phyloP scores from a whole-genome alignment of 225 moss, liverwort and hornwort species.

The Pleurozium schreberi region DNA sequence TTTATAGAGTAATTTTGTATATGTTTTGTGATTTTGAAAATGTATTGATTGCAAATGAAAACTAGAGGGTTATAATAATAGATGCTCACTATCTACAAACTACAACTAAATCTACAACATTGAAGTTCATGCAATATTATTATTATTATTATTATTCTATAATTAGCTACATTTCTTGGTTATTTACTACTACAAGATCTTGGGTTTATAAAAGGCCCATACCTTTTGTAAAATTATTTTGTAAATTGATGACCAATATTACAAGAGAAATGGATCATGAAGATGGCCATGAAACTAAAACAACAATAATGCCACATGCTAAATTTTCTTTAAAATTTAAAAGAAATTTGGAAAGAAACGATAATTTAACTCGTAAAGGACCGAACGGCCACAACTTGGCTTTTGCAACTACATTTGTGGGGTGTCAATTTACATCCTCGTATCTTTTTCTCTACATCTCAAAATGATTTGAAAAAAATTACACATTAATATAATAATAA shows the following conservation, averaged over 20 bases:
- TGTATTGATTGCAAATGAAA: neutral
- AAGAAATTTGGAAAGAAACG: too few species aligned
- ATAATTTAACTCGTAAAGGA: too few species aligned
- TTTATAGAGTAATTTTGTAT: neutral
- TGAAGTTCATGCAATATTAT: neutral
- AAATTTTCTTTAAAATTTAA: too few species aligned
- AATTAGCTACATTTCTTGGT: neutral
- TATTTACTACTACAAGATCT: neutral
- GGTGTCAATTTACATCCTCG: too few species aligned
- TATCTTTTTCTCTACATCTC: too few species aligned
- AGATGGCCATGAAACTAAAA: too few species aligned
- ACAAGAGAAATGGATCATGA: too few species aligned
- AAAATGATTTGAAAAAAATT: too few species aligned
- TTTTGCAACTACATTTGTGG: too few species aligned
- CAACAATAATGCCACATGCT: too few species aligned
- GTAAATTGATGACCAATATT: neutral
- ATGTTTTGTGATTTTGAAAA: neutral
- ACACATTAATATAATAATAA: too few species aligned
- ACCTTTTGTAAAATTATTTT: neutral
- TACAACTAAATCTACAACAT: neutral
- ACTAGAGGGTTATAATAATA: neutral
- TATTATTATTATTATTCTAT: neutral
- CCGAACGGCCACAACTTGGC: too few species aligned
- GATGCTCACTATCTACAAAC: neutral
- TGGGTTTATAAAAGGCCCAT: neutral